Evolutionary conservation across 2,329 filamentous ascomycete genomes (phyloP), one percentile per base, ranked within the genome.

Genomic region (Pseudogymnoascus sp.): DNA sequence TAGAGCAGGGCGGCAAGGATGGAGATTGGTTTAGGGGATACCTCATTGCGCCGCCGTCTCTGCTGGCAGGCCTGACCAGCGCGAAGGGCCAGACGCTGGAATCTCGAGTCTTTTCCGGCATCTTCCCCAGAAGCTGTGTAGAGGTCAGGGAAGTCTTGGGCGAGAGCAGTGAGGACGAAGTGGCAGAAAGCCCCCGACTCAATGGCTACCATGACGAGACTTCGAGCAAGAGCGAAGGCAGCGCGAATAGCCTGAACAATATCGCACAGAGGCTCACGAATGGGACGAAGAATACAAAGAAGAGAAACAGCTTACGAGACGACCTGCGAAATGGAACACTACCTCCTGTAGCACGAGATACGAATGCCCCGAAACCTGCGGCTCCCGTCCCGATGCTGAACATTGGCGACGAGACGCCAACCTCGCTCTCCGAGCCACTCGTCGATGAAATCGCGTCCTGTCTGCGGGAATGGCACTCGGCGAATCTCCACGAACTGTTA

Each of bases 371-470:
- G 9, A 91, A 90, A 68, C 94, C 93, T 31, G 84, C 91, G 9
- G 95, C 95, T 9, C 94, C 94, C 0, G 92, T 99, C 7, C 94
- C 94, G 4, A 94, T 97, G 89, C 81, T 99, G 60, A 96, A 97
- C 74, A 93, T 99, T 72, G 94, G 94, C 63, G 94, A 99, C 71
- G 94, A 99, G 77, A 96, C 92, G 1, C 90, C 92, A 1, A 96
- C 91, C 0, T 97, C 92, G 5, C 80, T 84, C 13, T 86, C 89
- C 7, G 95, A 99, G 73, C 94, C 94, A 2, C 76, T 99, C 64
- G 92, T 99, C 24, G 94, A 99, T 74, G 94, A 99, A 74, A 97
- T 99, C 68, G 92, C 94, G 11, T 97, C 92, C 3, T 99, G 94
- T 72, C 77, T 99, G 65, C 85, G 94, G 68, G 94, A 99, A 81